Evolutionary conservation across 2,329 filamentous ascomycete genomes (phyloP).

Genomic region (Paecilomyces fulvus): DNA sequence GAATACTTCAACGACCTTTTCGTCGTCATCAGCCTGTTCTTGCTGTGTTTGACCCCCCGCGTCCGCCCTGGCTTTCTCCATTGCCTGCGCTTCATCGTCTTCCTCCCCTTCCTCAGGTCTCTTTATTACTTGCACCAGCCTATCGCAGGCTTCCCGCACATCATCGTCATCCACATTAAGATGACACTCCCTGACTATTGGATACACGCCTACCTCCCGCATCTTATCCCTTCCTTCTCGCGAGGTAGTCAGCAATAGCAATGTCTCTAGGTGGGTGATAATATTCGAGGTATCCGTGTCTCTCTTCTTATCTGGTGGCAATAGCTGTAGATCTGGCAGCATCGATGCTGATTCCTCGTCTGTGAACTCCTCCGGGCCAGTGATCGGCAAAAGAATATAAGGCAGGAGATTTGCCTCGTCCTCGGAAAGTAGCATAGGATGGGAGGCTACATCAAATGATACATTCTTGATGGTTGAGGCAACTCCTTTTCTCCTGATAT

Average conservation of each 20-base stretch:
- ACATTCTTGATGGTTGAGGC: conserved; percentile 92
- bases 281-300: conserved; percentile 70
- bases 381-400: conserved; percentile 81
- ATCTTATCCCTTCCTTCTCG: conserved; percentile 65
- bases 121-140: conserved; percentile 82
- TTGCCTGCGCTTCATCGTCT: conserved; percentile 33
- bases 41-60: conserved; percentile 17
- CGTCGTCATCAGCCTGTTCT: conserved; percentile 20
- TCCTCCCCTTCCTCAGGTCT: conserved; percentile 61
- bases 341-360: conserved; percentile 80
- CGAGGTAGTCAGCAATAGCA: conserved; percentile 75
- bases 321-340: conserved; percentile 80
- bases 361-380: conserved; percentile 77
- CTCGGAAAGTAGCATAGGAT: conserved; percentile 61
- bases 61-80: conserved; percentile 34
- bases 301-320: conserved; percentile 81
- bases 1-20: conserved; percentile 36
- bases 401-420: conserved; percentile 73
- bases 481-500: conserved; percentile 84
- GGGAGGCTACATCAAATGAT: conserved; percentile 69
- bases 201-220: conserved; percentile 74
- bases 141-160: conserved; percentile 76
- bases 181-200: conserved; percentile 81
- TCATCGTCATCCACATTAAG: conserved; percentile 66
- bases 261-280: conserved; percentile 79